Base-by-base conservation (phyloP, 495 filamentous ascomycete genomes). In the Letharia columbiana region DNA sequence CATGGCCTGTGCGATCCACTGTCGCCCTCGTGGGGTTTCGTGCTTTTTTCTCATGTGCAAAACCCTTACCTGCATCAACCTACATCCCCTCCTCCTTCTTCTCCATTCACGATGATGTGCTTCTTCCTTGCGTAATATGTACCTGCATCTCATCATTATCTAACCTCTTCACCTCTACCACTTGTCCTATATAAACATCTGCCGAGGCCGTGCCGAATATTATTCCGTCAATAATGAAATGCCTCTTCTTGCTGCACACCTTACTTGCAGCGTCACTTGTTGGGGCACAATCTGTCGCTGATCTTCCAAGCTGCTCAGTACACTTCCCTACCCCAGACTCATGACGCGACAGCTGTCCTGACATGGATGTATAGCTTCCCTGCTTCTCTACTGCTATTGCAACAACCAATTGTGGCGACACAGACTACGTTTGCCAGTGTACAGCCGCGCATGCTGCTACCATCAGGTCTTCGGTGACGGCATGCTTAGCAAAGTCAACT, bases 241-340 rank as follows among this genome's bases (percentile, higher is more conserved):
- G 59, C 39, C 20, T 23, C 42, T 44, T 20, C 20, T 31, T 44
- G 28, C 39, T 61, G 42, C 39, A 23, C 2, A 33, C 39, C 10
- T 28, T 61, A 28, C 42, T 61, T 13, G n/a, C 39, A 45, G 39
- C 39, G 42, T 41, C 59, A 15, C 39, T 61, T 0, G 65, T 31
- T 8, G 20, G 40, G 5, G 59, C 62, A 15, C 66, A 68, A 33
- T 65, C 66, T 9, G 63, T 69, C 20, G 63, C 62, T 45, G 67
- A 69, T 62, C 67, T 69, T 8, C 67, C 67, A 40, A 60, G 41
- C 23, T 69, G 67, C 42, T 69, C 67, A 6, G 67, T 69, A 66
- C 45, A 64, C 58, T 37, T 35, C 54, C 33, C 5, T 6, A 37
- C 13, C 33, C 3, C 33, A 41, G 35, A 18, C n/a, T 50, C 49